Evolutionary conservation across 768 basidiomycete species (phyloP), one percentile per base, ranked within the genome.

Genomic region (Boletus eberwhitei): DNA sequence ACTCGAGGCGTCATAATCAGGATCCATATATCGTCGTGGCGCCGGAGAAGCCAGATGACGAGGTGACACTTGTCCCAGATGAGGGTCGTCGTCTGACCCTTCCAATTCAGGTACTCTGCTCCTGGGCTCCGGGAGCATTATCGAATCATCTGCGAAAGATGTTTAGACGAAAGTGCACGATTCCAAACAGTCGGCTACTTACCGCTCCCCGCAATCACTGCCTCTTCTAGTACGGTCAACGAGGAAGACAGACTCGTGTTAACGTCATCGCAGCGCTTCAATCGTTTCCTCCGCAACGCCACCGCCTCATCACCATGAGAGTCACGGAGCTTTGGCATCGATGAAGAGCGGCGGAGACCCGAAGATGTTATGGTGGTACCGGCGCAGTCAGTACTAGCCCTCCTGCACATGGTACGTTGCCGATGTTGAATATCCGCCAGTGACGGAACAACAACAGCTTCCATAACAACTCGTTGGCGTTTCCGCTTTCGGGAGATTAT

Each of bases 21-120:
- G 57, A 32, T 50, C 61, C 56, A 71, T 65, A 21, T 67, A 59
- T 38, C 78, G 77, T 35, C 76, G 80, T 39, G 79, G 68, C 21
- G 74, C 77, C 7, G 87, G 85, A 8, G 87, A 90, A 37, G 82
- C 79, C 32, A 88, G 68, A 60, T 84, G 83, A 55, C 80, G 79
- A n/a, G 87, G 86, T 0, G 85, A 87, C 17, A 87, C 83, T 66
- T 87, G 84, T 0, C 86, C 85, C 26, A 81, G 55, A 55, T 77
- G 75, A 0, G 77, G 79, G 57, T 87, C 84, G 53, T 90, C 85
- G 59, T 88, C 87, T 4, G 86, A 87, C 13, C 73, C 64, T 49
- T 78, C 71, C 1, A 55, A 35, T 24, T 54, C 52, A 37, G 22
- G 12, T 16, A 32, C 37, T n/a, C 26, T 55, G 21, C 45, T 49